Conservation (phyloP, 2,329 filamentous ascomycete species). For the Eurotiales sp. region DNA sequence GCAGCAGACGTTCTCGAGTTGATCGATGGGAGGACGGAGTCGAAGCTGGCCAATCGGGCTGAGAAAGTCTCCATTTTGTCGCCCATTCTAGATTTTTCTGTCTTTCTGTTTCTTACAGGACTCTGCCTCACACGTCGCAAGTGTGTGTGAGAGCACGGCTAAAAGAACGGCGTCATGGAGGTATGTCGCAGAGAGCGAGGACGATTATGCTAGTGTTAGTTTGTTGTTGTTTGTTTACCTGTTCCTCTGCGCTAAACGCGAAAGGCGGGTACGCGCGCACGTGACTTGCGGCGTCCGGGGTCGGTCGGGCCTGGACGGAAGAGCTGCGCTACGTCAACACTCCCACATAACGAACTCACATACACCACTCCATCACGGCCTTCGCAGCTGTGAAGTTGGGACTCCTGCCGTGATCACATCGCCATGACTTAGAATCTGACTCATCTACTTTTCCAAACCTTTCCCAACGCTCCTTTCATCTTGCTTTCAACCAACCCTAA, state of each 20-base stretch:
- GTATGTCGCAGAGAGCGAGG: not conserved
- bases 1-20: conserved; percentile 68
- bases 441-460: not conserved
- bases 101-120: not conserved
- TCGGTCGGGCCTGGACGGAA: conserved; percentile 5
- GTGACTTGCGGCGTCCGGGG: not conserved
- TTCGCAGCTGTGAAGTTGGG: too few species aligned
- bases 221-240: not conserved
- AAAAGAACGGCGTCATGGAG: not conserved
- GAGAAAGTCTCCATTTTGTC: conserved; percentile 61
- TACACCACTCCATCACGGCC: too few species aligned
- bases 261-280: not conserved
- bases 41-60: conserved; percentile 77
- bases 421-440: not conserved
- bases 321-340: conserved; percentile 7
- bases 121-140: not conserved
- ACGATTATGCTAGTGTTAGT: too few species aligned
- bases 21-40: conserved; percentile 55
- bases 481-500: not conserved
- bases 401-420: too few species aligned
- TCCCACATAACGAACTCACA: not conserved
- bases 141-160: not conserved
- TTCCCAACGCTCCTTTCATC: conserved; percentile 1
- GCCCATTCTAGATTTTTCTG: conserved; percentile 19
- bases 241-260: conserved; percentile 6